A percentile compares a stretch with the other conserved stretches of the same genome.
phyloP scores from a whole-genome alignment of 345 rosid genomes.

The Populus deltoides region DNA sequence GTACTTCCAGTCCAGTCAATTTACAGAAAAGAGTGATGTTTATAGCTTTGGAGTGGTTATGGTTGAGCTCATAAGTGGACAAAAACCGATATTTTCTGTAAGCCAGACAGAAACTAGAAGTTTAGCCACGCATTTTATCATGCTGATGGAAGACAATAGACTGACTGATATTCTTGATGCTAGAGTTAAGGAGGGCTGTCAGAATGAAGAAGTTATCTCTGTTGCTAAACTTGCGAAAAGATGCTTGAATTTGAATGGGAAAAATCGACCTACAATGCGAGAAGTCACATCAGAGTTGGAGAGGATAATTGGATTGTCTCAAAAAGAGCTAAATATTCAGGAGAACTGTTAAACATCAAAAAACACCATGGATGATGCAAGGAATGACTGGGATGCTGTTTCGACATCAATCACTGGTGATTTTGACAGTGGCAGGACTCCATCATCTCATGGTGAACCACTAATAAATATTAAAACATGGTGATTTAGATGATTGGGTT shows the following conservation, averaged over 20 bases:
- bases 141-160: constrained; percentile 10
- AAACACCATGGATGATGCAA: neutral
- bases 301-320: neutral
- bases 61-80: constrained; percentile 13
- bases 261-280: constrained; percentile 6
- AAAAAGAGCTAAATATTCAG: neutral
- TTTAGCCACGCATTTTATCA: constrained; percentile 18
- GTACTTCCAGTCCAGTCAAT: constrained; percentile 8
- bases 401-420: too few relatives aligned
- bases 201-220: neutral
- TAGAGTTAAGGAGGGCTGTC: neutral
- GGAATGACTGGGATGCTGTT: neutral
- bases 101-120: constrained; percentile 11
- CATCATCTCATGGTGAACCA: too few relatives aligned
- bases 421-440: too few relatives aligned
- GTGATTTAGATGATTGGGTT: too few relatives aligned
- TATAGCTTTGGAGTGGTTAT: constrained; percentile 31
- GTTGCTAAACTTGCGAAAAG: constrained; percentile 10
- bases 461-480: too few relatives aligned
- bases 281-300: constrained; percentile 16
- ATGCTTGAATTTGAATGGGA: constrained; percentile 11
- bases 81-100: constrained; percentile 15
- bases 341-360: neutral
- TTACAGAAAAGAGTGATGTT: constrained; percentile 24
- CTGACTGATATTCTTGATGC: neutral